Conservation (phyloP, 2,329 filamentous ascomycete genomes). For the Arachnomyces sp. region DNA sequence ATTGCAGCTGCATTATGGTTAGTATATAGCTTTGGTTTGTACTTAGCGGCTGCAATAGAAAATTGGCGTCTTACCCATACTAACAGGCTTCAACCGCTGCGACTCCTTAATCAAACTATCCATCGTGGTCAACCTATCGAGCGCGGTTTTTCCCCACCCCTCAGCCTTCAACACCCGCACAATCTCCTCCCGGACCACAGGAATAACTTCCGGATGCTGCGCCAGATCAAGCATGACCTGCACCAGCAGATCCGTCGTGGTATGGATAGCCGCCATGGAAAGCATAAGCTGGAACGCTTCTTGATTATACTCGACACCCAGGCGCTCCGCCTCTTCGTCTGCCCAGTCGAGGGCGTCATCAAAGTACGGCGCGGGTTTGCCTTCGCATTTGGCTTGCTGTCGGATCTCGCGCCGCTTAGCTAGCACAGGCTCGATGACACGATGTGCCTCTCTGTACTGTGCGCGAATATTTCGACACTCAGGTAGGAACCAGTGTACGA, state of each 20-base stretch:
- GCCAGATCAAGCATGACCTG: constrained; percentile 17
- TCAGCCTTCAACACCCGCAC: constrained; percentile 11
- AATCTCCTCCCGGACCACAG: constrained; percentile 16
- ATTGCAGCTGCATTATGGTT: constrained; percentile 4
- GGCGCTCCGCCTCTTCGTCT: constrained; percentile 17
- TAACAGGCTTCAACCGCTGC: constrained; percentile 24
- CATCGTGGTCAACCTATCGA: constrained; percentile 33
- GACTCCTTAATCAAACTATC: constrained; percentile 38
- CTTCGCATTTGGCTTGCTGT: constrained; percentile 6
- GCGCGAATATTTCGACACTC: constrained; percentile 7
- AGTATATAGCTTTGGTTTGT: constrained; percentile 3
- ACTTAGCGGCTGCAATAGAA: neutral
- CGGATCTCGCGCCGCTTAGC: constrained; percentile 8
- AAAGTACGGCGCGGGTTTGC: constrained; percentile 6
- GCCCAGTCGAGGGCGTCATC: constrained; percentile 19
- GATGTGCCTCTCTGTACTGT: constrained; percentile 8
- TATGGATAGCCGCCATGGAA: constrained; percentile 18
- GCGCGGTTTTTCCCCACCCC: constrained; percentile 27
- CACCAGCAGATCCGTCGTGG: constrained; percentile 16
- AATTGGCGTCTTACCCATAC: constrained; percentile 10
- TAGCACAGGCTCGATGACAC: constrained; percentile 14
- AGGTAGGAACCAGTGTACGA: constrained; percentile 11
- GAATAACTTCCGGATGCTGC: constrained; percentile 5
- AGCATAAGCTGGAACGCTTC: constrained; percentile 14
- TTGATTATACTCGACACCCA: constrained; percentile 16